These are phyloP conservation scores for Coemansia sp. DNA, from an alignment of 192 early-diverging fungal genomes.

Conservation along the genomic window DNA sequence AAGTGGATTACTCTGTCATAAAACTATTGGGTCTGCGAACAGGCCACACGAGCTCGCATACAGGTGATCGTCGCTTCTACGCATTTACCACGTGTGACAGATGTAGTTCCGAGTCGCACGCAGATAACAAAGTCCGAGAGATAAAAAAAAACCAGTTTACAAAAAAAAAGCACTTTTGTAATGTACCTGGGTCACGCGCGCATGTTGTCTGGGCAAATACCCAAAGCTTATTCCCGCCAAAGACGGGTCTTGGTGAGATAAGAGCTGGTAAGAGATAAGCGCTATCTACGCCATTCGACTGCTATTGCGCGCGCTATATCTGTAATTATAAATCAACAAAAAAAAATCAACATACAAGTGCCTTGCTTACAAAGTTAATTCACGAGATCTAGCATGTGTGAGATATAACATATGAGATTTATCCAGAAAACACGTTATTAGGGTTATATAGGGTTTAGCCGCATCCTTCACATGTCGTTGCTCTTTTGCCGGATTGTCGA, in stretches of 20 bases:
- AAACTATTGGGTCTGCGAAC: background rate
- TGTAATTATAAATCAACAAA: background rate
- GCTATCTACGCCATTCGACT: background rate
- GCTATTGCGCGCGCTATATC: background rate
- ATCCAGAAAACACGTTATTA: background rate
- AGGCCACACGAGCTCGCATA: conserved; percentile 9
- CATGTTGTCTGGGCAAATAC: conserved; percentile 1
- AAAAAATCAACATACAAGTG: background rate
- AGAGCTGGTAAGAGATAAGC: background rate
- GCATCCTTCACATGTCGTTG: background rate
- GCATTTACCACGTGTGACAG: background rate
- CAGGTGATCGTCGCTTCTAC: conserved; percentile 4
- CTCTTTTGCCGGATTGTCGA: background rate
- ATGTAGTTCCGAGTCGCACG: conserved; percentile 9
- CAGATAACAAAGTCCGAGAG: conserved; percentile 1
- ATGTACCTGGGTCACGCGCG: background rate
- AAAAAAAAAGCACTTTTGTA: background rate
- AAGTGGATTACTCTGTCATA: background rate
- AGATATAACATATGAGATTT: background rate
- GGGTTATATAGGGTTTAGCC: background rate
- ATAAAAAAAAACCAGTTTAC: background rate
- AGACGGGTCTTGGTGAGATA: background rate
- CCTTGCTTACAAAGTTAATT: too few relatives aligned
- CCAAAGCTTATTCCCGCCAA: background rate
- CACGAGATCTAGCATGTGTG: background rate